Base-by-base conservation (phyloP, 768 basidiomycete genomes). In the Lentinula edodes region DNA sequence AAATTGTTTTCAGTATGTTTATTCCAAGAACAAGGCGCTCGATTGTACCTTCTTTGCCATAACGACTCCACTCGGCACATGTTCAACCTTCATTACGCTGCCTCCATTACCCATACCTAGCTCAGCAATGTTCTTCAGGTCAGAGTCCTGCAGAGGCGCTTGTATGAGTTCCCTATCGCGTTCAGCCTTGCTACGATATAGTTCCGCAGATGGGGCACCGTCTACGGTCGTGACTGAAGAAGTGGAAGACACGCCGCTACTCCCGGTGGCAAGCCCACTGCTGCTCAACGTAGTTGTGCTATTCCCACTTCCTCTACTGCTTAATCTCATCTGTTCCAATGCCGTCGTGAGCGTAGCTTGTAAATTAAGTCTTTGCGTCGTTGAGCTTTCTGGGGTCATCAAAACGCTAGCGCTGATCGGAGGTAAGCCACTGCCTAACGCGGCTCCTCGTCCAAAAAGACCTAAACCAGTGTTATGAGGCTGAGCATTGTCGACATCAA, bases 21-120 rank as follows among this genome's bases (percentile, higher is more conserved):
- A n/a, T 12, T 18, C 5, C 6, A 12, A 38, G 34, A 51, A 15
- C 4, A 38, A n/a, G 18, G 4, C 6, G 7, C 18, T 23, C 9
- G 28, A n/a, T 3, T 16, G 7, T 39, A 89, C 97, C 86, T 99
- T 99, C 79, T 97, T 95, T 3, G 97, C 97, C 97, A 99, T 98
- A 66, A 95, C 83, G 13, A 87, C 93, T 41, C 89, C 88, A 36
- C 94, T 92, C 12, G 95, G 94, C 13, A 85, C 79, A 70, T 99
- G 97, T 73, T 95, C 87, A 18, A 97, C 95, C 75, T 91, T 93
- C 75, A 95, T 95, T 56, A 99, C 97, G 60, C 95, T 97, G 58
- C 97, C 97, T 1, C 97, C 95, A 69, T 98, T 98, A 3, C 97
- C 97, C 66, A 91, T 88, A 3, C 97, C 97, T 1, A 99, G 81